Evolutionary conservation across 2,329 filamentous ascomycete species (phyloP).

Genomic region (Sodiomyces alkalinus): DNA sequence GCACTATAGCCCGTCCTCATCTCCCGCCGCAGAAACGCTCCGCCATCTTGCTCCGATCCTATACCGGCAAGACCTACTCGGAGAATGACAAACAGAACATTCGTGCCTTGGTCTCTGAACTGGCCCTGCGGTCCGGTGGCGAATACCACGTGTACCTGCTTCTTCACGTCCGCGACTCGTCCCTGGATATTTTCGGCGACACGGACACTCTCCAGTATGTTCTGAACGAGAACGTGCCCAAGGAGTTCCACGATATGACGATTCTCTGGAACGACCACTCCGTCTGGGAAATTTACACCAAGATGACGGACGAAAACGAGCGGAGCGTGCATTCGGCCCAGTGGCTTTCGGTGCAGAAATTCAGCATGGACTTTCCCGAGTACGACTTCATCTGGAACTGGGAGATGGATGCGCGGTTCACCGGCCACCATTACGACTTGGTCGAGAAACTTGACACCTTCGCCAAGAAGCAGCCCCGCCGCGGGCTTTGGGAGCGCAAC

Average conservation of each 20-base stretch:
- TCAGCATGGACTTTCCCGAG: slow-evolving; percentile 59
- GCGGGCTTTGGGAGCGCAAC: slow-evolving; percentile 59
- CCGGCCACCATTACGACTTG: slow-evolving; percentile 70
- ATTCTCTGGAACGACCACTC: slow-evolving; percentile 61
- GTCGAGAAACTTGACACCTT: slow-evolving; percentile 50
- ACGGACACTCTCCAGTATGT: slow-evolving; percentile 42
- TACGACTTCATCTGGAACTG: slow-evolving; percentile 79
- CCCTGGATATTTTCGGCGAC: slow-evolving; percentile 42
- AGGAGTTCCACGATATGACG: slow-evolving; percentile 55
- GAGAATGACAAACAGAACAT: slow-evolving; percentile 68
- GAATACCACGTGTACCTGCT: slow-evolving; percentile 71
- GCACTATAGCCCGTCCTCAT: neutral
- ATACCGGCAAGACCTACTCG: slow-evolving; percentile 59
- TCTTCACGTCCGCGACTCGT: slow-evolving; percentile 58
- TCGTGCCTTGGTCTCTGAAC: slow-evolving; percentile 63
- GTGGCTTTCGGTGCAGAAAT: slow-evolving; percentile 62
- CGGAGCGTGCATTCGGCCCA: slow-evolving; percentile 44
- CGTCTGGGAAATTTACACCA: slow-evolving; percentile 64
- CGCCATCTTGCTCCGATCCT: slow-evolving; percentile 62
- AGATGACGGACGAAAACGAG: slow-evolving; percentile 46
- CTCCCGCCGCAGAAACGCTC: slow-evolving; percentile 36
- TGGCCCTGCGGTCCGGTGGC: slow-evolving; percentile 60
- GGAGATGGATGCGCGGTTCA: slow-evolving; percentile 71
- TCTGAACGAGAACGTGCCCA: slow-evolving; percentile 47
- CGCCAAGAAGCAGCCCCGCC: slow-evolving; percentile 51